phyloP scores from a whole-genome alignment of 2,329 filamentous ascomycete species.

The Colletotrichum lentis region DNA sequence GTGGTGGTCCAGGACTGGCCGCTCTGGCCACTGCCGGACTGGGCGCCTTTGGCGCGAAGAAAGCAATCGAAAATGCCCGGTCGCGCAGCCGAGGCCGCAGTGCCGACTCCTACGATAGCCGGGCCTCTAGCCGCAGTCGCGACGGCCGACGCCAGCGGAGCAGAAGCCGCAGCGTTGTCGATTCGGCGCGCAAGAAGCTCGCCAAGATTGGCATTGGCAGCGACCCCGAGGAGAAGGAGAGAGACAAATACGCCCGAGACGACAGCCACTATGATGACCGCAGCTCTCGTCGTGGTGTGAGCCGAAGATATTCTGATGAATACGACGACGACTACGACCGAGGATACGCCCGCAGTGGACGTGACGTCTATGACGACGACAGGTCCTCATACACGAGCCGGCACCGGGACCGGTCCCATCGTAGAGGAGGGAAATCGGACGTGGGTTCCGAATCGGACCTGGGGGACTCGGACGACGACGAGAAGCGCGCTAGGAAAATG shows the following conservation, averaged over 20 bases:
- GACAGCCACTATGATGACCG: slow-evolving; percentile 54
- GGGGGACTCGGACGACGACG: slow-evolving; percentile 66
- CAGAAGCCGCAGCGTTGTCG: slow-evolving; percentile 72
- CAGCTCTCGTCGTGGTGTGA: slow-evolving; percentile 49
- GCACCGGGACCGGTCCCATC: slow-evolving; percentile 48
- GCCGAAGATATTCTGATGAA: slow-evolving; percentile 53
- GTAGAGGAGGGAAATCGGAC: slow-evolving; percentile 53
- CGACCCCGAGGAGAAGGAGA: slow-evolving; percentile 53
- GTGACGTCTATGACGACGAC: slow-evolving; percentile 56
- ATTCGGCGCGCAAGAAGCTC: slow-evolving; percentile 67
- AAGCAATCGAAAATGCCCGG: slow-evolving; percentile 58
- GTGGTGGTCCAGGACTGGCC: slow-evolving; percentile 63
- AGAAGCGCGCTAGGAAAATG: slow-evolving; percentile 63
- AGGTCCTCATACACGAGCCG: slow-evolving; percentile 53
- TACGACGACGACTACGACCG: slow-evolving; percentile 57
- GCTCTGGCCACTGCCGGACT: slow-evolving; percentile 70
- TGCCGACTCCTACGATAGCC: slow-evolving; percentile 57
- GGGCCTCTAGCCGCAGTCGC: slow-evolving; percentile 28
- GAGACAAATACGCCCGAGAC: slow-evolving; percentile 49
- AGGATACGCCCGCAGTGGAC: slow-evolving; percentile 52
- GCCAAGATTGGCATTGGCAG: slow-evolving; percentile 68
- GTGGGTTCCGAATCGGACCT: slow-evolving; percentile 64
- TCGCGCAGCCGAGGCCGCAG: slow-evolving; percentile 65
- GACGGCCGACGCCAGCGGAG: slow-evolving; percentile 48
- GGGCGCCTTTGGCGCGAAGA: slow-evolving; percentile 69